Percentiles rank a stretch among this genome's conserved stretches.
These are phyloP conservation scores for Scleroderma bovista DNA, from an alignment of 768 basidiomycete species.

Conservation along the genomic window DNA sequence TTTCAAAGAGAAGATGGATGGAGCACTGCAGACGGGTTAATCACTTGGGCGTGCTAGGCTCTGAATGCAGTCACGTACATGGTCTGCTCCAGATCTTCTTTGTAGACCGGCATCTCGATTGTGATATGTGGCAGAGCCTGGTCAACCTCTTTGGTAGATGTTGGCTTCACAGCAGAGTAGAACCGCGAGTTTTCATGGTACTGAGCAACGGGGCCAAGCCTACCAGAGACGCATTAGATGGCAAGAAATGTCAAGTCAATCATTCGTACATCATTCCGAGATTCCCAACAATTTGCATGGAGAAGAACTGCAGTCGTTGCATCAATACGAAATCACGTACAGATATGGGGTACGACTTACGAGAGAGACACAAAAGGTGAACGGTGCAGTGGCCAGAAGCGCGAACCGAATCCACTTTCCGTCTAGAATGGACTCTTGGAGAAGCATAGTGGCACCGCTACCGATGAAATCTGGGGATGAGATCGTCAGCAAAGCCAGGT, in stretches of 20 bases:
- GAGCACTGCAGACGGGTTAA: slow-evolving; percentile 37
- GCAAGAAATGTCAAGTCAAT: neutral
- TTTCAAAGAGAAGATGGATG: slow-evolving; percentile 69
- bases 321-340: neutral
- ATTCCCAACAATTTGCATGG: slow-evolving; percentile 61
- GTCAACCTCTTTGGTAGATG: slow-evolving; percentile 58
- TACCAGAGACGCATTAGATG: slow-evolving; percentile 18
- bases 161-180: slow-evolving; percentile 67
- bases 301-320: slow-evolving; percentile 53
- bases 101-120: slow-evolving; percentile 85
- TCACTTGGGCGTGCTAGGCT: neutral
- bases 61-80: slow-evolving; percentile 49
- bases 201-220: slow-evolving; percentile 79
- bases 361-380: slow-evolving; percentile 71
- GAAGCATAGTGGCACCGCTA: slow-evolving; percentile 49
- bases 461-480: slow-evolving; percentile 56
- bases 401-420: slow-evolving; percentile 56
- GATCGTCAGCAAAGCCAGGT: slow-evolving; percentile 2
- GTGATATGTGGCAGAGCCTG: slow-evolving; percentile 66
- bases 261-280: slow-evolving; percentile 55
- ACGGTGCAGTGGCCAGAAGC: slow-evolving; percentile 59
- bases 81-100: slow-evolving; percentile 74
- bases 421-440: slow-evolving; percentile 69
- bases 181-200: slow-evolving; percentile 81
- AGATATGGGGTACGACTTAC: slow-evolving; percentile 35